Percentiles rank a stretch among this genome's conserved stretches.
Evolutionary conservation across 768 basidiomycete genomes (phyloP).

Genomic region (Brasilioporus rufonigricans): DNA sequence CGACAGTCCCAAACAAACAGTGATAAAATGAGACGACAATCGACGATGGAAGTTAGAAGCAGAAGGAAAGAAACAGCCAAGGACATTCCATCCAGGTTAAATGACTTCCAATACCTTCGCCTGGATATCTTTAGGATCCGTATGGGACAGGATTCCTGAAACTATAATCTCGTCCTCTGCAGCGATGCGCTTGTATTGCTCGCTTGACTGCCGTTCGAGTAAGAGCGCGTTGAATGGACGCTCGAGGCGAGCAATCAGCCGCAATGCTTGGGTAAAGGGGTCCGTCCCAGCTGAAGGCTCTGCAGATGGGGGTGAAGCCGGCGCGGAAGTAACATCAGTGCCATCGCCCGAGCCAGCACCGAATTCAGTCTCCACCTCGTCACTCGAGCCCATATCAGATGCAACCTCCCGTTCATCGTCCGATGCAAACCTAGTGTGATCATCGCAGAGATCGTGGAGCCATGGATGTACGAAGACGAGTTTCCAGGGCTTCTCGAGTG

Average conservation of each 20-base stretch:
- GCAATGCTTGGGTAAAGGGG: neutral
- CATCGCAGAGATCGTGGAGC: too few species aligned
- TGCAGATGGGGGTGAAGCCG: too few species aligned
- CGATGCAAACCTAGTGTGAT: neutral
- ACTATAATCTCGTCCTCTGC: neutral
- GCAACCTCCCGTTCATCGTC: neutral
- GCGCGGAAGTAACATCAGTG: too few species aligned
- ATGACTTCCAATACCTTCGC: neutral
- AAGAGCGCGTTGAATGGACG: neutral
- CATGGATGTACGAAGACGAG: too few species aligned
- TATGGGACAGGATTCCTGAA: neutral
- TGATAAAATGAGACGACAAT: too few species aligned
- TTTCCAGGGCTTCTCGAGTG: too few species aligned
- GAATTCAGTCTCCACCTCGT: neutral
- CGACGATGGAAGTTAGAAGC: too few species aligned
- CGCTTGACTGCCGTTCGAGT: neutral
- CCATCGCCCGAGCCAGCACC: neutral
- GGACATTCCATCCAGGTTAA: neutral
- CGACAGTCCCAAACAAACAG: too few species aligned
- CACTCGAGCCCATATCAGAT: neutral
- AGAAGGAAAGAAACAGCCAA: too few species aligned
- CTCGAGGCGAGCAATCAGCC: conserved; percentile 1
- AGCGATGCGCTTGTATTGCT: too few species aligned
- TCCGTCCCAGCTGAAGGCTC: too few species aligned
- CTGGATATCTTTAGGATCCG: neutral